Evolutionary conservation across 1,284 basidiomycete species (phyloP), one percentile per base, ranked within the genome.

Genomic region (Ustilago tritici): DNA sequence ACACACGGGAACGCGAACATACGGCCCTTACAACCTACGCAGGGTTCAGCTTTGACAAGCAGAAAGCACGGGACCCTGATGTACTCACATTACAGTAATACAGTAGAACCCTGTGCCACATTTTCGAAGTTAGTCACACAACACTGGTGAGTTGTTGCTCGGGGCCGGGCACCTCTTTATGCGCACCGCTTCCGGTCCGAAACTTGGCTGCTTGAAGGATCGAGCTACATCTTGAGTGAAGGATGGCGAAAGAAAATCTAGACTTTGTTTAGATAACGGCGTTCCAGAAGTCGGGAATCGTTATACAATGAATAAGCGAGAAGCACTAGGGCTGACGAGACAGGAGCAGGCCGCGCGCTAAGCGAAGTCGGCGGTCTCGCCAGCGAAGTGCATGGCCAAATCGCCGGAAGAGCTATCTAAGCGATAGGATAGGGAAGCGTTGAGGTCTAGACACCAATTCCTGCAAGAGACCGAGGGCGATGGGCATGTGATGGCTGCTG

Each of bases 401-500:
- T 61, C 59, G 9, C 40, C 40, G 60, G 59, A 28, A 61, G 40
- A 43, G 47, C 28, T 6, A 14, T 6, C 28, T 28, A 31, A 50
- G 47, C 23, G 28, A 31, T 9, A 32, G 28, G 15, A 19, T 23
- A 43, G 23, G 1, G 40, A 11, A 12, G 12, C 34, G 47, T 23
- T 23, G 23, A 23, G 23, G 65, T 49, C 65, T 57, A 68, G 65
- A 62, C 34, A 36, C n/a, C 15, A 46, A 19, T 14, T 8, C 19
- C 7, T 19, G 43, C n/a, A 19, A 50, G 19, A 19, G 31, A 40
- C 11, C 31, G 34, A 31, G 47, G 19, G 28, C 46, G 23, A 41
- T 14, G 47, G 10, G 5, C 47, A 50, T 32, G 47, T 50, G 47
- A 50, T 50, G 28, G 23, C 23, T 12, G 28, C 47, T 50, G 47